A percentile compares a stretch with the other conserved stretches of the same genome.
Evolutionary conservation across 2,329 filamentous ascomycete species (phyloP).

Genomic region (Didymellaceae sp.): DNA sequence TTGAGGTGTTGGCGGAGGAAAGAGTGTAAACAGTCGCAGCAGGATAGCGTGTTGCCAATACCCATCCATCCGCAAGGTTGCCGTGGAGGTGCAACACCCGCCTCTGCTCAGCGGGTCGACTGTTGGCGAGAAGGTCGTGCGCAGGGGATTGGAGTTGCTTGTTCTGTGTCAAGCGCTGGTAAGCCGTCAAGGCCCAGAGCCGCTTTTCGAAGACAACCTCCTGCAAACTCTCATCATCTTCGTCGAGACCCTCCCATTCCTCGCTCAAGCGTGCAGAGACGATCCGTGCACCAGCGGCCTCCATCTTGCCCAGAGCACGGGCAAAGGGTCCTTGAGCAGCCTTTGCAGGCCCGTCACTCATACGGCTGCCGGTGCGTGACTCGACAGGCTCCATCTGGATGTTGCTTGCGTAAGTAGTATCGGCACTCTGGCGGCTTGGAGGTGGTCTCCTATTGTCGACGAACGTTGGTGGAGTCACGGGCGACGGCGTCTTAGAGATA

Average conservation of each 20-base stretch:
- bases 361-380: conserved; percentile 29
- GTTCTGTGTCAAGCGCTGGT: conserved; percentile 36
- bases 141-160: conserved; percentile 36
- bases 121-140: conserved; percentile 30
- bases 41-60: conserved; percentile 35
- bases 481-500: conserved; percentile 8
- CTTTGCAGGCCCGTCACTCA: conserved; percentile 27
- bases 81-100: conserved; percentile 34
- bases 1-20: conserved; percentile 28
- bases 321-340: conserved; percentile 28
- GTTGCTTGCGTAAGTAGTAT: conserved; percentile 22
- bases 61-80: conserved; percentile 38
- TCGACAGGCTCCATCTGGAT: conserved; percentile 29
- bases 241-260: conserved; percentile 37
- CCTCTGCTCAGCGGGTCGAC: conserved; percentile 31
- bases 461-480: conserved; percentile 11
- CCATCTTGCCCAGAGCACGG: conserved; percentile 35
- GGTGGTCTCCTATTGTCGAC: conserved; percentile 11
- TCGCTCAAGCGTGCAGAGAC: conserved; percentile 33
- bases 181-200: conserved; percentile 37
- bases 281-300: conserved; percentile 34
- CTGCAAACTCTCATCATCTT: conserved; percentile 33
- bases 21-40: conserved; percentile 33
- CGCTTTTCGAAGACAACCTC: conserved; percentile 38
- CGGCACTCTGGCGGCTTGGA: conserved; percentile 6